Base-by-base conservation (phyloP, 176 grass and related monocot genomes). In the Triticum timopheevii region DNA sequence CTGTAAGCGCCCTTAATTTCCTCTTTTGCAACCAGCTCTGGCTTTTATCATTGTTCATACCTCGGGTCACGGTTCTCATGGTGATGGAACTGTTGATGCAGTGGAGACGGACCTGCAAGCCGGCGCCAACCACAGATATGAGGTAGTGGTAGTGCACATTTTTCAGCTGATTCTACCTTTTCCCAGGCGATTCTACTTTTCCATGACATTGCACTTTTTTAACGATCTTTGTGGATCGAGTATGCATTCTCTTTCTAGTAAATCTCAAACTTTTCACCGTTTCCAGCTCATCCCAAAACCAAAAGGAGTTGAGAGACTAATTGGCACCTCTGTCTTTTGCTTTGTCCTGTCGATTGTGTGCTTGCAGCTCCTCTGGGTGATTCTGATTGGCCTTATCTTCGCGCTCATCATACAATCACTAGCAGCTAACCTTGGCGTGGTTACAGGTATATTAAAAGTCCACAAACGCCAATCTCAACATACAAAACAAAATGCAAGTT, bases 81-180 rank as follows among this genome's bases (percentile, higher is more conserved):
- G 19, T 44, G 63, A 13, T 34, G 63, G 66, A 69, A 87, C 3
- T 91, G 24, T 59, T 59, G 19, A 68, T 79, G 85, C 92, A 98
- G 96, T 98, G 92, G 91, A 98, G 80, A 98, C 96, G 16, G 93
- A 94, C 64, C 76, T 98, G 65, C 96, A 98, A 83, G 96, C 96
- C 3, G 93, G 96, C 8, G 90, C 96, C 25, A 93, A 93, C 85
- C 90, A 96, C 87, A 90, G 58, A 86, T 98, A 96, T 22, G 93
- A 98, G 90, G 96, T 98, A 81, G 19, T 8, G 90, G 96, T 96
- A 81, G 19, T 8, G 6, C 16, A 19, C 42, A 75, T 75, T 75
- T 75, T 50, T 28, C 10, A 3, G 13, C 17, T 2, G 3, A 74
- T 9, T 27, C 71, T 49, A 15, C 45, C 47, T 67, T 68, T 75